A percentile compares a stretch with the other conserved stretches of the same genome.
These are phyloP conservation scores for Aspergillus sergii DNA, from an alignment of 2,329 filamentous ascomycete genomes.

Conservation along the genomic window DNA sequence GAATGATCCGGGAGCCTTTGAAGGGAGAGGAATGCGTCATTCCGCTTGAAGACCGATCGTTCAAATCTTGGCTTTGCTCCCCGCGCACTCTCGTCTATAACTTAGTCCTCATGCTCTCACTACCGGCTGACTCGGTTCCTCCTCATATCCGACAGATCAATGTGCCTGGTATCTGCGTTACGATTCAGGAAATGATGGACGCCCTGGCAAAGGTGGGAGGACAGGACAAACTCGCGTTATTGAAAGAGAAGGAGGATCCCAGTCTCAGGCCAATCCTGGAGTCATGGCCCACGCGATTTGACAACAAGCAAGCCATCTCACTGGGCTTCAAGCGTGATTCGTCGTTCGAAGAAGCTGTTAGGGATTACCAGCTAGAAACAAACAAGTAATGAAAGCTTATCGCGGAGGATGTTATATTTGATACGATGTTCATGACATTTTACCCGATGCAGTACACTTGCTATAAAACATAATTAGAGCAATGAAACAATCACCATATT, in stretches of 20 bases:
- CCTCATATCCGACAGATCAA: conserved; percentile 57
- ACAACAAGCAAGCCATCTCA: conserved; percentile 53
- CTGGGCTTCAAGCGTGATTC: conserved; percentile 57
- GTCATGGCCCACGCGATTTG: conserved; percentile 60
- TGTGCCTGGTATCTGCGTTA: conserved; percentile 57
- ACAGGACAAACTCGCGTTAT: conserved; percentile 52
- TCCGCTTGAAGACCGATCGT: conserved; percentile 52
- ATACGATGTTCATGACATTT: conserved; percentile 1
- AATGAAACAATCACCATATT: neutral
- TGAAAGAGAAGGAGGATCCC: conserved; percentile 56
- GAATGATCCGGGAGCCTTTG: conserved; percentile 67
- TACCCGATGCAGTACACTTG: neutral
- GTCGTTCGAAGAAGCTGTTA: conserved; percentile 58
- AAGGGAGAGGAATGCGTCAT: conserved; percentile 57
- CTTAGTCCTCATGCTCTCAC: conserved; percentile 53
- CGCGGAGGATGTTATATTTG: neutral
- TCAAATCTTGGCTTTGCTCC: conserved; percentile 58
- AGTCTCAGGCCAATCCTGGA: conserved; percentile 56
- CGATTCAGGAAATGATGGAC: conserved; percentile 59
- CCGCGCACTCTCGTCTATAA: conserved; percentile 58
- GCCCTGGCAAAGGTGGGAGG: conserved; percentile 59
- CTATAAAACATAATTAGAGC: neutral
- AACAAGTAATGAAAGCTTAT: conserved; percentile 14
- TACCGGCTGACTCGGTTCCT: conserved; percentile 43
- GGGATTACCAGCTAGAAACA: conserved; percentile 54